Conservation (phyloP, 1,284 basidiomycete species). For the Irpex lacteus region DNA sequence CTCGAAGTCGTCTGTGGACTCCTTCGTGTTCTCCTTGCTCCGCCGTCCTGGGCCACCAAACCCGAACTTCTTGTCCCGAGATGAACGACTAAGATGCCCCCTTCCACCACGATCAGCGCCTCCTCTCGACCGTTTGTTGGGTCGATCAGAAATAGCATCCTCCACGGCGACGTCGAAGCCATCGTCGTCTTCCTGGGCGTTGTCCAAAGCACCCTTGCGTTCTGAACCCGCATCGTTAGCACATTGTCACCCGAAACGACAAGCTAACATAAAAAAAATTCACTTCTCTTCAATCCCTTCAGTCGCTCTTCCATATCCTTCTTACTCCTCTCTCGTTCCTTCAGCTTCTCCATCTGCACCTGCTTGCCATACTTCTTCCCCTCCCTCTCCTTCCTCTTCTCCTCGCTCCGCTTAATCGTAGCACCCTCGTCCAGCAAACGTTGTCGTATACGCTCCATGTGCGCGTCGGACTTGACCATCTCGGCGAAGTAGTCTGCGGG, state of each 20-base stretch:
- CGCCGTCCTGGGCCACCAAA: conserved; percentile 66
- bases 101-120: conserved; percentile 32
- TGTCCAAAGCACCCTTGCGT: conserved; percentile 81
- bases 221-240: conserved; percentile 40
- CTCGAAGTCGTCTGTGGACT: conserved; percentile 74
- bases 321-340: conserved; percentile 71
- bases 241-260: neutral
- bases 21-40: conserved; percentile 79
- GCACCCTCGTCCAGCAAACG: conserved; percentile 88
- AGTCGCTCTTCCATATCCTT: conserved; percentile 86
- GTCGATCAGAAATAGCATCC: conserved; percentile 77
- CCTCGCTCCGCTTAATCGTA: conserved; percentile 88
- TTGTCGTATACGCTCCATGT: conserved; percentile 97
- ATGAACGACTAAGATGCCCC: conserved; percentile 54
- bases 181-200: conserved; percentile 63
- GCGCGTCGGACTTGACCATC: conserved; percentile 97
- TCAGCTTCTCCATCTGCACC: conserved; percentile 85
- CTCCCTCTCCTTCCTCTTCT: conserved; percentile 89
- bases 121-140: conserved; percentile 55
- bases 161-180: conserved; percentile 86
- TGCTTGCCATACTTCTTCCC: conserved; percentile 99
- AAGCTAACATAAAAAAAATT: conserved; percentile 26
- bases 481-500: conserved; percentile 97
- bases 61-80: conserved; percentile 79
- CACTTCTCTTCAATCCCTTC: conserved; percentile 86